These are phyloP conservation scores for Trypanosoma melophagium DNA, from an alignment of 208 protist species.

Conservation along the genomic window DNA sequence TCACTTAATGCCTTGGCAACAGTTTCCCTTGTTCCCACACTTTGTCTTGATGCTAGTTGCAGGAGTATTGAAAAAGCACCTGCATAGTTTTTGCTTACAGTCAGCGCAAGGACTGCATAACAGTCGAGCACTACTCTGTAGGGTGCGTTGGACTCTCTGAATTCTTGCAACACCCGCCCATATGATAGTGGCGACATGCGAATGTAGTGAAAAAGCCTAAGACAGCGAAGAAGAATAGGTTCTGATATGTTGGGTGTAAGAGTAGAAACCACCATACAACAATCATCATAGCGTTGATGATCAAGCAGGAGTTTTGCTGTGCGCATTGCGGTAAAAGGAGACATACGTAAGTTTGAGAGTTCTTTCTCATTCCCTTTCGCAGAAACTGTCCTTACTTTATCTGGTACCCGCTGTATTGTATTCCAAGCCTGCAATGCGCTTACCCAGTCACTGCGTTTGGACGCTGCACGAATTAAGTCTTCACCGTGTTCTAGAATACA, in stretches of 20 bases:
- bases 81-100: conserved; percentile 19
- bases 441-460: conserved; percentile 18
- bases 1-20: neutral
- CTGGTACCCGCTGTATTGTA: neutral
- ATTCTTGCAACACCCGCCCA: conserved; percentile 21
- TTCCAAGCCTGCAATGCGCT: conserved; percentile 12
- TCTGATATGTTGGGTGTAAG: conserved; percentile 11
- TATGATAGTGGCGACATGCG: conserved; percentile 28
- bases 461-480: conserved; percentile 6
- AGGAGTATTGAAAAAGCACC: conserved; percentile 27
- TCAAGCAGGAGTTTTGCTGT: conserved; percentile 22
- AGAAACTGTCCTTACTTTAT: conserved; percentile 11
- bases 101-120: conserved; percentile 25
- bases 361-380: conserved; percentile 1
- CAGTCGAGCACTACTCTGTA: conserved; percentile 19
- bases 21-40: neutral
- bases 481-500: conserved; percentile 19
- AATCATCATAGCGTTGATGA: conserved; percentile 24
- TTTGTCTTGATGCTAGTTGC: neutral
- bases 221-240: conserved; percentile 16
- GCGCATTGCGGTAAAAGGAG: conserved; percentile 4
- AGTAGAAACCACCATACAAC: conserved; percentile 16
- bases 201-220: conserved; percentile 25
- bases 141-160: neutral
- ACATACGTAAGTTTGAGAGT: neutral